A percentile compares a stretch with the other conserved stretches of the same genome.
phyloP scores from a whole-genome alignment of 2,329 filamentous ascomycete genomes.

The Fusarium sp. region DNA sequence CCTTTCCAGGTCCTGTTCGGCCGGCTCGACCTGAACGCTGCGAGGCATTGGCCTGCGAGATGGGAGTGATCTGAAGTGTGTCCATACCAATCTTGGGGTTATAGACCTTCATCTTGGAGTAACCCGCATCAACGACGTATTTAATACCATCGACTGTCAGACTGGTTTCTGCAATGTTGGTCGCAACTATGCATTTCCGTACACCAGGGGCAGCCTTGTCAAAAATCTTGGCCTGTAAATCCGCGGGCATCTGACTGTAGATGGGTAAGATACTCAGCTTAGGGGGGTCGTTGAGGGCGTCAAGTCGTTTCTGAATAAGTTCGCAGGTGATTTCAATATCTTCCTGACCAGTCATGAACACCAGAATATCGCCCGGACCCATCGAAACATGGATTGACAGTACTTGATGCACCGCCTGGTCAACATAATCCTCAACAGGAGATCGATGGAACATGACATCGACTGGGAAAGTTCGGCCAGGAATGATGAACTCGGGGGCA shows the following conservation, averaged over 20 bases:
- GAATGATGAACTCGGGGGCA: conserved; percentile 95
- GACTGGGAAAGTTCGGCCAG: conserved; percentile 94
- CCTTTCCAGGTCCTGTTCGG: conserved; percentile 93
- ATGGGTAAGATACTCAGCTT: conserved; percentile 96
- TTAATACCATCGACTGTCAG: conserved; percentile 99
- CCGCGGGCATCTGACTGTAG: conserved; percentile 99
- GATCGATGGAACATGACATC: conserved; percentile 96
- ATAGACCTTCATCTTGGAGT: conserved; percentile 98
- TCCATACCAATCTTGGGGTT: conserved; percentile 99
- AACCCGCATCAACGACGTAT: conserved; percentile 97
- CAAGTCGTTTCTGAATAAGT: conserved; percentile 85
- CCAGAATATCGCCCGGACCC: conserved; percentile 90
- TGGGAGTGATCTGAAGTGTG: conserved; percentile 95
- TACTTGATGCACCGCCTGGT: conserved; percentile 95
- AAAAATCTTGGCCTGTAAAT: conserved; percentile 97
- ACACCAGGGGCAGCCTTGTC: conserved; percentile 90
- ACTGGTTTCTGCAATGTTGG: conserved; percentile 98
- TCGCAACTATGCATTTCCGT: conserved; percentile 96
- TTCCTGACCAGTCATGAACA: conserved; percentile 99
- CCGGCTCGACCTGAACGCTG: conserved; percentile 95
- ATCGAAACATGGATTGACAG: conserved; percentile 96
- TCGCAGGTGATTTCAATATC: conserved; percentile 98
- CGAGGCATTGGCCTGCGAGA: conserved; percentile 94
- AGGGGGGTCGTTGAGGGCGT: conserved; percentile 91
- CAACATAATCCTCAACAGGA: conserved; percentile 97